Evolutionary conservation across 176 grass and related monocot species (phyloP).

Genomic region (Otatea glauca): DNA sequence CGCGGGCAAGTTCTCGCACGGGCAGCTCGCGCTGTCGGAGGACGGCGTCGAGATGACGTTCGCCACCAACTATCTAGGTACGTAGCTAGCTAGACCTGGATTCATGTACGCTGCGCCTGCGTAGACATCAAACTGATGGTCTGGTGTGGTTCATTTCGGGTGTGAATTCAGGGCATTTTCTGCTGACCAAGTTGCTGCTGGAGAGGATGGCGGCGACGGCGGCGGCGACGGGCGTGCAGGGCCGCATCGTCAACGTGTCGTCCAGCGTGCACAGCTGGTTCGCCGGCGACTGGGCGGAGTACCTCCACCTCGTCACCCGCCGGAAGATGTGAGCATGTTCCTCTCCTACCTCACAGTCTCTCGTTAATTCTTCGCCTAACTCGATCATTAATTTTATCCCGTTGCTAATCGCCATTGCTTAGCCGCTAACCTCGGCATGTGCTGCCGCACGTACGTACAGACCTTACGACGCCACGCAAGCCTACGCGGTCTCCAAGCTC

Average conservation of each 20-base stretch:
- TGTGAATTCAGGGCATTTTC: conserved; percentile 58
- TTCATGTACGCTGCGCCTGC: not conserved
- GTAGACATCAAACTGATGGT: not conserved
- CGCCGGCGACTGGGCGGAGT: conserved; percentile 81
- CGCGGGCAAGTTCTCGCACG: conserved; percentile 96
- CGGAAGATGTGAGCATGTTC: conserved; percentile 65
- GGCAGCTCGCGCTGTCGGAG: conserved; percentile 77
- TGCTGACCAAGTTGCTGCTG: conserved; percentile 73
- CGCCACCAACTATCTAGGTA: conserved; percentile 94
- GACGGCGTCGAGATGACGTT: conserved; percentile 99
- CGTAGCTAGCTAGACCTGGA: not conserved
- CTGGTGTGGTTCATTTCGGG: not conserved
- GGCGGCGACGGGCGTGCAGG: conserved; percentile 59
- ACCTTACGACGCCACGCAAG: conserved; percentile 85
- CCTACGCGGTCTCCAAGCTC: conserved; percentile 90
- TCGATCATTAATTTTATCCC: not conserved
- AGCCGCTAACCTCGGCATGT: not conserved
- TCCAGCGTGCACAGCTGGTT: conserved; percentile 97
- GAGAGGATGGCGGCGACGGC: conserved; percentile 79
- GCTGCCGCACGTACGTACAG: conserved; percentile 32
- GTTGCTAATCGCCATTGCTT: not conserved
- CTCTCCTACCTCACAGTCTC: too few relatives aligned
- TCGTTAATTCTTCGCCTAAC: not conserved
- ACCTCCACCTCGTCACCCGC: conserved; percentile 75
- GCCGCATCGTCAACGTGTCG: conserved; percentile 87